Evolutionary conservation across 495 filamentous ascomycete species (phyloP), one percentile per base, ranked within the genome.

Genomic region (Trichoderma gamsii): DNA sequence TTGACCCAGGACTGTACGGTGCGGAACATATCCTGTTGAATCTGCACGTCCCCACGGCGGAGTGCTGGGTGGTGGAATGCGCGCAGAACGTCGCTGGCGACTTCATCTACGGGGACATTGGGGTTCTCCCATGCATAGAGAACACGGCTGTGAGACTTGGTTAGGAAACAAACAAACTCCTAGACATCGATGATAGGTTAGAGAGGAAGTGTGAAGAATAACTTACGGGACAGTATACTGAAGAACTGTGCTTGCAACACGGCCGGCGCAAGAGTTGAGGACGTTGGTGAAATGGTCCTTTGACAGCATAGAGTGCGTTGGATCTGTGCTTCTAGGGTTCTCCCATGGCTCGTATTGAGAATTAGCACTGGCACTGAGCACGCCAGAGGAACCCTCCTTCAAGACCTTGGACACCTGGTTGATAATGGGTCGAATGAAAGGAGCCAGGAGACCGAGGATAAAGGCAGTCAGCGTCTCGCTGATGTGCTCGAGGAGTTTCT

Each of bases 261-360:
- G 84, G 15, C 94, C 94, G 3, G 93, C 92, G 63, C 91, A 92
- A 41, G 90, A 83, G 79, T 98, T 98, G 38, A 98, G 82, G 41
- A 93, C 82, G 78, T 98, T 97, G 70, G 90, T 90, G 73, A 98
- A 98, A 75, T 99, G 95, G 72, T 99, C 95, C 78, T 98, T 97
- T 68, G 91, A 93, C 7, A 98, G 85, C 79, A 98, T 86, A 13
- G 91, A 95, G 81, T 97, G 95, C 4, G 95, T 99, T 8, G 95
- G 95, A 76, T 98, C 89, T 16, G 90, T 89, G 81, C 90, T 95
- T 64, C 84, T 80, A 7, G 90, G 86, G 76, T 97, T 89, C 8
- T 87, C 91, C 95, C 95, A 97, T 12, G 91, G 91, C 74, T 94
- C 93, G 69, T 89, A 91, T 78, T 98, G 95, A 72, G 92, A 90